Percentiles rank a stretch among this genome's conserved stretches.
These are phyloP conservation scores for Fusarium verticillioides DNA, from an alignment of 2,329 filamentous ascomycete genomes.

Conservation along the genomic window DNA sequence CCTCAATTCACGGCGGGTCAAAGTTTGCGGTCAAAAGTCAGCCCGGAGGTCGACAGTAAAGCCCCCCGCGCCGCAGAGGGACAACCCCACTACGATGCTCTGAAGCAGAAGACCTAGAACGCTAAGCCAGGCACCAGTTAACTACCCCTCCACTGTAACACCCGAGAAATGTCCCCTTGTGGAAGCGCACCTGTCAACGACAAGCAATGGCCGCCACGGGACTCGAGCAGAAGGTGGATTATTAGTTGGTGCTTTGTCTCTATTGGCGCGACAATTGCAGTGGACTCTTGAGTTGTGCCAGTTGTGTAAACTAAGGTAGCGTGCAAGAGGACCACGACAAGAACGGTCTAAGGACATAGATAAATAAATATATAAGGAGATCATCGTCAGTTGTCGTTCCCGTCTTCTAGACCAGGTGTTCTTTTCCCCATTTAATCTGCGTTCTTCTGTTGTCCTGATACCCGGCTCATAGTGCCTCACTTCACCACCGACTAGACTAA, in stretches of 20 bases:
- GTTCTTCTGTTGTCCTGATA: constrained; percentile 8
- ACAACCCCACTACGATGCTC: constrained; percentile 10
- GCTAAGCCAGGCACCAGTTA: constrained; percentile 22
- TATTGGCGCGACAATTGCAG: constrained; percentile 42
- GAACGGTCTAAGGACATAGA: not conserved
- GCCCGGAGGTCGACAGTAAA: constrained; percentile 21
- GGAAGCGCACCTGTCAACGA: constrained; percentile 43
- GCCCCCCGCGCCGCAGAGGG: constrained; percentile 7
- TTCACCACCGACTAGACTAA: not conserved
- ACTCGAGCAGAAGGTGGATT: constrained; percentile 7
- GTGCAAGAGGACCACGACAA: constrained; percentile 7
- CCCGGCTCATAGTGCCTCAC: not conserved
- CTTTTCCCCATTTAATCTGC: not conserved
- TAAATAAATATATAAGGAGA: constrained; percentile 15
- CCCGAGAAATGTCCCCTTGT: constrained; percentile 24
- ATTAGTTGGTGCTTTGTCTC: constrained; percentile 9
- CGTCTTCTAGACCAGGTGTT: not conserved
- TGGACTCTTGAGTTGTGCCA: constrained; percentile 2
- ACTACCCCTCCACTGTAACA: constrained; percentile 19
- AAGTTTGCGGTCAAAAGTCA: constrained; percentile 19
- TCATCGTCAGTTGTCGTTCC: not conserved
- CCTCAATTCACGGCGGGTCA: constrained; percentile 23
- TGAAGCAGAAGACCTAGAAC: constrained; percentile 7
- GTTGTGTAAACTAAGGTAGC: not conserved
- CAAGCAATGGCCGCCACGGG: constrained; percentile 32